A percentile compares a stretch with the other conserved stretches of the same genome.
Evolutionary conservation across 495 filamentous ascomycete genomes (phyloP).

Genomic region (Aspergillus ellipticus): DNA sequence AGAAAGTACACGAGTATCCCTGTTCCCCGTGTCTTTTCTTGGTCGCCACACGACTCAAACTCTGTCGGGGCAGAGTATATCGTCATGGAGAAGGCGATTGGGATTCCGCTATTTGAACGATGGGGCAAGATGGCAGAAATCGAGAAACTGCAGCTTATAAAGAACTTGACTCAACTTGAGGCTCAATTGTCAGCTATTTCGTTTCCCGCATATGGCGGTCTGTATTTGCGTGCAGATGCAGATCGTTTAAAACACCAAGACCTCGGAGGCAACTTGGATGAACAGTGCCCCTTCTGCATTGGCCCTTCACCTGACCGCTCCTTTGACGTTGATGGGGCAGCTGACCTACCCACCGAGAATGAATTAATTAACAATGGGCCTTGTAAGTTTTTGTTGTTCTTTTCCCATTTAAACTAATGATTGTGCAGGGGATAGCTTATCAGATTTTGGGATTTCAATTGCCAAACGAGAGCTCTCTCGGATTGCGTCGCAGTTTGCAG

Average conservation of each 20-base stretch:
- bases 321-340: conserved; percentile 12
- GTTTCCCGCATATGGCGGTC: conserved; percentile 31
- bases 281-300: conserved; percentile 18
- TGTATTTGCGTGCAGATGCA: conserved; percentile 26
- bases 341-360: neutral
- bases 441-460: neutral
- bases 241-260: conserved; percentile 2
- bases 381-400: conserved; percentile 16
- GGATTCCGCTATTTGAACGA: conserved; percentile 28
- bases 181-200: neutral
- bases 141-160: conserved; percentile 28
- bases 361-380: conserved; percentile 18
- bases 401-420: neutral
- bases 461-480: neutral
- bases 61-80: conserved; percentile 34
- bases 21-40: conserved; percentile 29
- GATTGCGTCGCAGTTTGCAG: neutral
- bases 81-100: conserved; percentile 37
- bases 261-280: conserved; percentile 20
- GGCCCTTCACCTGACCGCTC: conserved; percentile 22
- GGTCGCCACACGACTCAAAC: conserved; percentile 27
- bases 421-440: neutral
- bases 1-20: conserved; percentile 28
- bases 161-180: conserved; percentile 25
- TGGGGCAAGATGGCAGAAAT: conserved; percentile 25